phyloP scores from a whole-genome alignment of 306 rosid species.

The Vicia villosa region DNA sequence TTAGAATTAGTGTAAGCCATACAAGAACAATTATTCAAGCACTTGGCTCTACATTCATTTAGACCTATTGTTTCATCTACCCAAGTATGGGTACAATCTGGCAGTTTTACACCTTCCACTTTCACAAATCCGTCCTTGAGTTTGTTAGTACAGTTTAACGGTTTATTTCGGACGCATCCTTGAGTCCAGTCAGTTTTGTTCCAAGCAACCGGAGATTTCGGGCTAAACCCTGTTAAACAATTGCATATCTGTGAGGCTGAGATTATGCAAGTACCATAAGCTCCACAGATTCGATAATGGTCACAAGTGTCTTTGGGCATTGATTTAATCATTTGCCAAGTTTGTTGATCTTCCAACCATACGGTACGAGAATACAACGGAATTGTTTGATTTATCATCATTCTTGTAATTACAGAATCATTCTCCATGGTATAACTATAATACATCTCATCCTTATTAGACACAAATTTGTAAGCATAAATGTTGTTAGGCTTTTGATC shows the following conservation, averaged over 20 bases:
- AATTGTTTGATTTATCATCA: constrained; percentile 36
- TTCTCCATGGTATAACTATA: background rate
- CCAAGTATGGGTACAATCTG: constrained; percentile 41
- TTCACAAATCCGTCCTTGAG: constrained; percentile 38
- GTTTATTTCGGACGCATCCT: constrained; percentile 41
- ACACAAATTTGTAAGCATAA: constrained; percentile 1
- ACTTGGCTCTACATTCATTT: too few species aligned
- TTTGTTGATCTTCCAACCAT: constrained; percentile 17
- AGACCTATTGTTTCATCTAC: constrained; percentile 25
- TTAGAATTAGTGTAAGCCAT: constrained; percentile 43
- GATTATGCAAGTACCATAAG: constrained; percentile 37
- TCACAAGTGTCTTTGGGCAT: constrained; percentile 40
- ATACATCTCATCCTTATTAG: constrained; percentile 34
- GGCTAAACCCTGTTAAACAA: constrained; percentile 45
- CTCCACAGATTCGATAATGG: constrained; percentile 42
- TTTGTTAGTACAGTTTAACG: constrained; percentile 30
- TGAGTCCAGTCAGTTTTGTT: constrained; percentile 23
- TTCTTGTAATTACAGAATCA: constrained; percentile 31
- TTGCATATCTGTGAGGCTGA: constrained; percentile 24
- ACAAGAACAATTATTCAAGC: constrained; percentile 56
- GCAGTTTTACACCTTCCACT: constrained; percentile 37
- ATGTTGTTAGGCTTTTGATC: constrained; percentile 18
- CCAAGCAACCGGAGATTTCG: constrained; percentile 39
- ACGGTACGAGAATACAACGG: background rate
- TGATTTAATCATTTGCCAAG: constrained; percentile 34